A percentile compares a stretch with the other conserved stretches of the same genome.
These are phyloP conservation scores for Fulvia fulva DNA, from an alignment of 2,329 filamentous ascomycete species.

Conservation along the genomic window DNA sequence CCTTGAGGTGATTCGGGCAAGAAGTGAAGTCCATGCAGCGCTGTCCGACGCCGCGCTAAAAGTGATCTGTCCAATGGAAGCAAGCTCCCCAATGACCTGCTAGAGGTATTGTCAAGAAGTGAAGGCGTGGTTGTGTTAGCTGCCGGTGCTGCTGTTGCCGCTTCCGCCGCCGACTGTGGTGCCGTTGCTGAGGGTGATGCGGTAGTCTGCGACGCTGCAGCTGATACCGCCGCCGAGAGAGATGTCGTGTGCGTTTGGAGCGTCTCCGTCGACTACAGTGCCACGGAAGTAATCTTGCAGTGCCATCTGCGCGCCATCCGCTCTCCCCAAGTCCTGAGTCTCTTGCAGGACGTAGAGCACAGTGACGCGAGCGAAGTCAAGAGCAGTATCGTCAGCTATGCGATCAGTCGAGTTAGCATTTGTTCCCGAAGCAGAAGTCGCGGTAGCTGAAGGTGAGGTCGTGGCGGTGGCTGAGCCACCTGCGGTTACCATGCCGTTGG, in stretches of 20 bases:
- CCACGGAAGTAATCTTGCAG: slow-evolving; percentile 36
- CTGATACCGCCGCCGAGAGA: slow-evolving; percentile 28
- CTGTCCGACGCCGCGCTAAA: neutral
- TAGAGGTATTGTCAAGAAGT: neutral
- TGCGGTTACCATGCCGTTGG: slow-evolving; percentile 33
- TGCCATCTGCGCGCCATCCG: slow-evolving; percentile 42
- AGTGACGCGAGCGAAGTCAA: slow-evolving; percentile 45
- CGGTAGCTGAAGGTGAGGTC: slow-evolving; percentile 10
- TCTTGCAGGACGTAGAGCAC: slow-evolving; percentile 46
- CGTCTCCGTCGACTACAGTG: slow-evolving; percentile 16
- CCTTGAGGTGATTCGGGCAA: neutral
- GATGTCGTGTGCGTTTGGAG: slow-evolving; percentile 22
- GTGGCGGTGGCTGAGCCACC: slow-evolving; percentile 15
- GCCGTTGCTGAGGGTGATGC: slow-evolving; percentile 23
- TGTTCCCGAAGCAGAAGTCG: slow-evolving; percentile 14
- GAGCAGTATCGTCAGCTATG: slow-evolving; percentile 26
- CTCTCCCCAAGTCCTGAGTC: slow-evolving; percentile 36
- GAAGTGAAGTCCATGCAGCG: neutral
- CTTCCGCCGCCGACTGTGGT: slow-evolving; percentile 23
- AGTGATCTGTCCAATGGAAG: neutral
- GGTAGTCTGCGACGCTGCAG: slow-evolving; percentile 20
- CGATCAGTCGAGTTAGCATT: slow-evolving; percentile 6
- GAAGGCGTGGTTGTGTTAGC: neutral
- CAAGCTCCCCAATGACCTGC: neutral
- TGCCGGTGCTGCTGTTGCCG: neutral